Evolutionary conservation across 2,329 filamentous ascomycete genomes (phyloP), one percentile per base, ranked within the genome.

Genomic region (Beauveria rudraprayagi): DNA sequence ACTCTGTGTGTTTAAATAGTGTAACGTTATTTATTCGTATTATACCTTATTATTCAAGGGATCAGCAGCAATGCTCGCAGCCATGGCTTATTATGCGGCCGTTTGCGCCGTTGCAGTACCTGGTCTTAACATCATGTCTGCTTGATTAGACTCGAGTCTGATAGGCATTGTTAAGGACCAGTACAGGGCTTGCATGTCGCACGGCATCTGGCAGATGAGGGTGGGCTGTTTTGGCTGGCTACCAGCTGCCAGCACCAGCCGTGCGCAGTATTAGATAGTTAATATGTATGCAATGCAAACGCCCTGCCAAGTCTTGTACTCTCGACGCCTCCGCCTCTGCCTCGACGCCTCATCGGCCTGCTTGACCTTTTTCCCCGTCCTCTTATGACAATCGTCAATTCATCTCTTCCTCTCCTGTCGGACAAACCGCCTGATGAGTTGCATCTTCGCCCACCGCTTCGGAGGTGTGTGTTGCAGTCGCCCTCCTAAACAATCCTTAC

Each of bases 381-480:
- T 47, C 22, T 54, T 37, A n/a, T 44, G 41, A 46, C 22, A 37
- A 53, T 53, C 28, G n/a, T 41, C 57, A 40, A 37, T 44, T 17
- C 47, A 52, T 19, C 24, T 40, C 34, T 17, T 19, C 14, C 22
- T 34, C 30, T 26, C 24, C 40, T 53, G 37, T 40, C 37, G 37
- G 37, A 30, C 56, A 50, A n/a, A 26, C 43, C 46, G 37, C 34
- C 22, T 6, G 10, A 22, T 37, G 7, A 41, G 26, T 41, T 10
- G n/a, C 28, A 19, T 51, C 46, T 3, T 46, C 22, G 44, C 47
- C 40, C 47, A 53, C 24, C 34, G 37, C 10, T 30, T 40, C 24
- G 24, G 24, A 44, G 26, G 9, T 37, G 57, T 37, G 57, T 37
- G 57, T 53, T 60, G 48, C 57, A 60, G 41, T 54, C 57, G 41